Evolutionary conservation across 176 grass and related monocot species (phyloP).

Genomic region (Ananas comosus): DNA sequence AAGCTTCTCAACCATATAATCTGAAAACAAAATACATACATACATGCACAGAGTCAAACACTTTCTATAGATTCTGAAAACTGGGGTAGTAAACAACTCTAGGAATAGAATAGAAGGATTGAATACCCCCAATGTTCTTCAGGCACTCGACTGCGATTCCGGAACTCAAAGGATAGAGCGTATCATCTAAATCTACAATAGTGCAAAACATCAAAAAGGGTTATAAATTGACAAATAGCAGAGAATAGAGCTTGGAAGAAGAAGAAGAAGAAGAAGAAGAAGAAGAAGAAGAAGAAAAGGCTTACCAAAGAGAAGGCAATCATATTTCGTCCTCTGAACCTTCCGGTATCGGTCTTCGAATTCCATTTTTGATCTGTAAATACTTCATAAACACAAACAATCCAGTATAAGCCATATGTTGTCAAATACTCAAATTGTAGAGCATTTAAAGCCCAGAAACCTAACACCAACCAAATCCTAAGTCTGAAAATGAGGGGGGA

Average conservation of each 20-base stretch:
- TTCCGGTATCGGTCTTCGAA: conserved; percentile 60
- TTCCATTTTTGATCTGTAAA: conserved; percentile 40
- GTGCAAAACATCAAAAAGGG: conserved; percentile 1
- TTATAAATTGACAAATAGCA: conserved; percentile 15
- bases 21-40: conserved; percentile 23
- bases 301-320: conserved; percentile 92
- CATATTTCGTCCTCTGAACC: conserved; percentile 53
- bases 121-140: conserved; percentile 69
- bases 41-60: conserved; percentile 5
- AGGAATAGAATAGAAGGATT: background rate
- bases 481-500: too few species aligned
- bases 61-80: conserved; percentile 1
- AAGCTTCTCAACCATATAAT: conserved; percentile 86
- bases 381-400: conserved; percentile 24
- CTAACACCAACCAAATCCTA: background rate
- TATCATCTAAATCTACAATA: conserved; percentile 81
- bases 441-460: background rate
- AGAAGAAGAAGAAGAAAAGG: conserved; percentile 1
- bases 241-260: background rate
- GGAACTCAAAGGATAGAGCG: conserved; percentile 80
- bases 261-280: background rate
- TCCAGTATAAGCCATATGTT: conserved; percentile 10
- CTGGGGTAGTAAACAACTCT: background rate
- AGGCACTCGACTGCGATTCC: conserved; percentile 60
- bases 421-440: conserved; percentile 1